Base-by-base conservation (phyloP, 495 filamentous ascomycete species). In the Xylaria longipes region DNA sequence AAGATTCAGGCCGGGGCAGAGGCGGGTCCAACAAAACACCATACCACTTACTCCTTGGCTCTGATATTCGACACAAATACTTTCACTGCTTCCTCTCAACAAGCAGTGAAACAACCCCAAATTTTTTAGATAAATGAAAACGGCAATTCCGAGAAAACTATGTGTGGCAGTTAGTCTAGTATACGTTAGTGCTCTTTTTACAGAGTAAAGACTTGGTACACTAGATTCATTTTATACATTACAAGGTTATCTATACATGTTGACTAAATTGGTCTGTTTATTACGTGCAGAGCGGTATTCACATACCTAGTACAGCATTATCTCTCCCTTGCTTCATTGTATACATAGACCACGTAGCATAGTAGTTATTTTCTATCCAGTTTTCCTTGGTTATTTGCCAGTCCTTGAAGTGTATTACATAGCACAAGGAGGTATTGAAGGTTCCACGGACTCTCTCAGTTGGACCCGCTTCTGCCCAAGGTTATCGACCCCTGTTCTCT, bases 401-500 rank as follows among this genome's bases (percentile, higher is more conserved):
- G 15, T 27, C 22, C 3, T 15, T 6, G 14, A 17, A 31, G 27
- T 31, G 27, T 56, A n/a, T 56, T 20, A 56, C 52, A 29, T 54
- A 54, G 0, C 25, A 50, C 46, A 25, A 22, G 6, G 11, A 50
- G 46, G 46, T 1, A 9, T 20, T 50, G 6, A 50, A 25, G 4
- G n/a, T 25, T 50, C 7, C n/a, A 22, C 25, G 7, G 20, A 1
- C n/a, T 50, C 27, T 56, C 17, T 17, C 52, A 56, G 52, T 56
- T 0, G 5, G 60, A 63, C 37, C 60, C 60, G 60, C 60, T 67
- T 67, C 65, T 22, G 48, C 65, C 31, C 31, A 35, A 54, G 65
- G 68, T 37, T 43, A 14, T 50, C 7, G 33, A 58, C 27, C 69
- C 69, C 37, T 70, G 68, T 67, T 56, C 48, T 56, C 48, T 56